A percentile compares a stretch with the other conserved stretches of the same genome.
phyloP scores from a whole-genome alignment of 2,329 filamentous ascomycete genomes.

The Atkinsonella texensis region DNA sequence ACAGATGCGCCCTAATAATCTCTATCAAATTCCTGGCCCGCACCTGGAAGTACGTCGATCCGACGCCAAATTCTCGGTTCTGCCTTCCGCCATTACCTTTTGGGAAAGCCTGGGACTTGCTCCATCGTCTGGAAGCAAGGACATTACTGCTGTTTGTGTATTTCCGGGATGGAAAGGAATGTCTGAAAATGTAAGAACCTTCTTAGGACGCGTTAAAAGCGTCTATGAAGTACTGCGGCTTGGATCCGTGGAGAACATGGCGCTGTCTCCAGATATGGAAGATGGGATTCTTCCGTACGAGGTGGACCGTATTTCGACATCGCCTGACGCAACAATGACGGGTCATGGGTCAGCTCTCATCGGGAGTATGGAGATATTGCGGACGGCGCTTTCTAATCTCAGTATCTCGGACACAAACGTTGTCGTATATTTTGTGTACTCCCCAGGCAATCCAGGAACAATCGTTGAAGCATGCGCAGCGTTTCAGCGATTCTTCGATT shows the following conservation, averaged over 20 bases:
- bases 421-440: conserved; percentile 67
- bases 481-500: conserved; percentile 60
- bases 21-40: conserved; percentile 54
- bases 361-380: conserved; percentile 37
- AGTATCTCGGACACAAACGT: conserved; percentile 43
- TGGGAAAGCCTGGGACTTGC: conserved; percentile 73
- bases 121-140: conserved; percentile 58
- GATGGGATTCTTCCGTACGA: conserved; percentile 40
- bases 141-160: conserved; percentile 58
- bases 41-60: conserved; percentile 61
- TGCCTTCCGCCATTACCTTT: conserved; percentile 63
- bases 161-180: conserved; percentile 56
- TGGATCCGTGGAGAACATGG: conserved; percentile 47
- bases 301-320: conserved; percentile 31
- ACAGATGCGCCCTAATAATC: conserved; percentile 35
- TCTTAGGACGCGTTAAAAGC: conserved; percentile 55
- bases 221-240: conserved; percentile 65
- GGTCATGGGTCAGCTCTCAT: conserved; percentile 32
- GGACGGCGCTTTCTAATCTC: conserved; percentile 31
- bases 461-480: conserved; percentile 60
- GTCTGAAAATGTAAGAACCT: conserved; percentile 45
- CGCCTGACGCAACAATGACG: conserved; percentile 27
- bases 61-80: conserved; percentile 56
- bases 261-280: conserved; percentile 24
- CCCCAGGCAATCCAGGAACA: conserved; percentile 46